phyloP scores from a whole-genome alignment of 2,329 filamentous ascomycete genomes.

The Diplodia scrobiculata region DNA sequence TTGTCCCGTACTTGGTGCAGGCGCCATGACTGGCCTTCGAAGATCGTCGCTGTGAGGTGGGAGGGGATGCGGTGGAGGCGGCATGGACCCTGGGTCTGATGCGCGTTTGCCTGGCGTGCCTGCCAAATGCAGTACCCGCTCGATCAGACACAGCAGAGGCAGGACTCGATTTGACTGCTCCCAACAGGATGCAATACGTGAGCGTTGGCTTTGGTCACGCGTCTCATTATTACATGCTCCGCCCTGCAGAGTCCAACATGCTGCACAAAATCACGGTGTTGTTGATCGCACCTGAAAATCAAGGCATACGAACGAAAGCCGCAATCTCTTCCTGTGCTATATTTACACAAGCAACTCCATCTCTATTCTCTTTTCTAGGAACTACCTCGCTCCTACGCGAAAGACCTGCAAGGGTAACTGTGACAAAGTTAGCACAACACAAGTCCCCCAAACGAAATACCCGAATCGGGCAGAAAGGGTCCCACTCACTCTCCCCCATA shows the following conservation, averaged over 20 bases:
- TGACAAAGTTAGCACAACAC: constrained; percentile 32
- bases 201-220: background rate
- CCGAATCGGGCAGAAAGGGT: background rate
- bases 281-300: background rate
- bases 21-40: background rate
- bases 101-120: background rate
- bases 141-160: background rate
- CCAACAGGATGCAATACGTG: background rate
- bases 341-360: constrained; percentile 10
- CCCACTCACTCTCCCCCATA: constrained; percentile 56
- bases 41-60: background rate
- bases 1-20: background rate
- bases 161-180: background rate
- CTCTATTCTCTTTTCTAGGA: constrained; percentile 17
- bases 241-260: background rate
- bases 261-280: background rate
- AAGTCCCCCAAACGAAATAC: background rate
- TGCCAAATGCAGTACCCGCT: background rate
- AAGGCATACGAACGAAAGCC: background rate
- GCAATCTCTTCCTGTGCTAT: constrained; percentile 7
- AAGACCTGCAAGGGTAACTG: constrained; percentile 53
- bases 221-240: background rate
- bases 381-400: constrained; percentile 32
- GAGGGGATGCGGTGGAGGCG: background rate
- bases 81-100: background rate